phyloP scores from a whole-genome alignment of 371 early-diverging fungal species.

The Mortierella sp. region DNA sequence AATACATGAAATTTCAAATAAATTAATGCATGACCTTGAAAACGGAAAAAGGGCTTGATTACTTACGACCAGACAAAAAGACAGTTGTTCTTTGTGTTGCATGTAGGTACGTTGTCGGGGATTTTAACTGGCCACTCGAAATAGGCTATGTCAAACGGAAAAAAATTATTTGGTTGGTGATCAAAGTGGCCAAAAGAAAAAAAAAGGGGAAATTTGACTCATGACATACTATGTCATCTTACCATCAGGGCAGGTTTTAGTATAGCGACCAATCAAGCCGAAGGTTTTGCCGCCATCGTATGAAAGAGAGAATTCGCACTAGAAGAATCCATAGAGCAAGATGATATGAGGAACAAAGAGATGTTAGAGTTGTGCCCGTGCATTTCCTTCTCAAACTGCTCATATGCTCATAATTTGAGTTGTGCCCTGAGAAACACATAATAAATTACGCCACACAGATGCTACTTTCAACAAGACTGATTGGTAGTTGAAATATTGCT shows the following conservation, averaged over 20 bases:
- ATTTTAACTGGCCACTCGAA: constrained; percentile 63
- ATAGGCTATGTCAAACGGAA: constrained; percentile 23
- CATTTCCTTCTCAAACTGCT: too few species aligned
- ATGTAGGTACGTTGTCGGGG: constrained; percentile 65
- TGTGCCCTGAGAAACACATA: too few species aligned
- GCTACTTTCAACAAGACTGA: too few species aligned
- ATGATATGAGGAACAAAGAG: neutral
- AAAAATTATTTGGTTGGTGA: neutral
- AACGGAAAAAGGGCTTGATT: neutral
- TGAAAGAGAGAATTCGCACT: constrained; percentile 79
- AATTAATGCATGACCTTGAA: too few species aligned
- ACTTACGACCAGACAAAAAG: constrained; percentile 72
- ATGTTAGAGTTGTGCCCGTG: neutral
- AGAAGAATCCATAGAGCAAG: too few species aligned
- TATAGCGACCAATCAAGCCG: constrained; percentile 66
- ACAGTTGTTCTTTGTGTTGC: constrained; percentile 49
- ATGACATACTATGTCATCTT: constrained; percentile 12
- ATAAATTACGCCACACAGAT: neutral
- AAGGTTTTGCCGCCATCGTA: constrained; percentile 74
- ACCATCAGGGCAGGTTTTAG: constrained; percentile 62
- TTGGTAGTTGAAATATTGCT: constrained; percentile 10
- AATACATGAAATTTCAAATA: neutral
- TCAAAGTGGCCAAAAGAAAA: neutral
- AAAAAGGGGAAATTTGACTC: neutral
- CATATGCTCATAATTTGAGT: too few species aligned